Percentiles rank a stretch among this genome's conserved stretches.
phyloP scores from a whole-genome alignment of 495 filamentous ascomycete species.

The Penicillium antarcticum region DNA sequence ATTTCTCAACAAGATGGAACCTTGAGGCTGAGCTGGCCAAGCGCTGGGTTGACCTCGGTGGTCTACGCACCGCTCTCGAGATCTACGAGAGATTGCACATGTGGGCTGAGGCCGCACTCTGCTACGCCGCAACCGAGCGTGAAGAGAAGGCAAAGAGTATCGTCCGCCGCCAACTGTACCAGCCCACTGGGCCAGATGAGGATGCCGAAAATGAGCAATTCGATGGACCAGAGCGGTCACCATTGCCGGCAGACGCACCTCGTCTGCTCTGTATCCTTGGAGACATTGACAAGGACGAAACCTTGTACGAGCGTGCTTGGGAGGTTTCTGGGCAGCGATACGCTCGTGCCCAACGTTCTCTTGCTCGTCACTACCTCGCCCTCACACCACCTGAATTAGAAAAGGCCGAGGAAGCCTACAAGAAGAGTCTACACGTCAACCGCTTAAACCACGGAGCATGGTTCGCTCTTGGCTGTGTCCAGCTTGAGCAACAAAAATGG shows the following conservation, averaged over 20 bases:
- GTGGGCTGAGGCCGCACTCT: conserved; percentile 94
- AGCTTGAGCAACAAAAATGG: conserved; percentile 72
- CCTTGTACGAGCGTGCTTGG: conserved; percentile 84
- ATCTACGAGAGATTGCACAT: conserved; percentile 94
- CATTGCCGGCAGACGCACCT: conserved; percentile 78
- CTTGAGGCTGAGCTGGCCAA: conserved; percentile 90
- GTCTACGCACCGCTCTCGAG: conserved; percentile 83
- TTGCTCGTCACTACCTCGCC: conserved; percentile 73
- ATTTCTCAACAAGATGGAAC: conserved; percentile 84
- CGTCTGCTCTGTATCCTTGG: conserved; percentile 91
- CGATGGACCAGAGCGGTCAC: conserved; percentile 57
- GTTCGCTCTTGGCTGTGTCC: conserved; percentile 87
- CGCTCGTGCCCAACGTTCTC: conserved; percentile 79
- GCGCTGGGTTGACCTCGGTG: conserved; percentile 84
- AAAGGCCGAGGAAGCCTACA: conserved; percentile 76
- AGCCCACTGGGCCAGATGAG: conserved; percentile 43
- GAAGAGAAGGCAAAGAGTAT: conserved; percentile 79
- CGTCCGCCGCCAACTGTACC: conserved; percentile 73
- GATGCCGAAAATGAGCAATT: conserved; percentile 57
- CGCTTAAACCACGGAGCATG: conserved; percentile 76
- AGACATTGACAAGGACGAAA: conserved; percentile 73
- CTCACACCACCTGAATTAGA: conserved; percentile 54
- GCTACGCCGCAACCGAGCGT: conserved; percentile 73
- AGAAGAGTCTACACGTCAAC: conserved; percentile 71
- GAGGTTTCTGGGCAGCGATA: conserved; percentile 76